Evolutionary conservation across 768 basidiomycete species (phyloP).

Genomic region (Leccinum boreale): DNA sequence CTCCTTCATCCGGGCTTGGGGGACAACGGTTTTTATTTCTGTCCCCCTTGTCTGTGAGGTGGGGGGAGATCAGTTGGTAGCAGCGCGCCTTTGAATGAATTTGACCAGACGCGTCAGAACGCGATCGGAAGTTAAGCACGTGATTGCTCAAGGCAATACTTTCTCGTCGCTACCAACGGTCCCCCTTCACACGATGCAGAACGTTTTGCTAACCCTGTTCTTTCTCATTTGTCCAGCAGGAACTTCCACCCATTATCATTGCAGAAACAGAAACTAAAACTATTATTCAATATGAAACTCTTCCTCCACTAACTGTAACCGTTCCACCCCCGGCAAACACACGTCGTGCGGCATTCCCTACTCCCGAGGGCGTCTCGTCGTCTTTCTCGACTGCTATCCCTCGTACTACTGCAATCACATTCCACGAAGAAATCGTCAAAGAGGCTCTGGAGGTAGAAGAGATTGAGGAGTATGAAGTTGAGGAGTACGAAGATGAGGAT

Average conservation of each 20-base stretch:
- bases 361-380: slow-evolving; percentile 60
- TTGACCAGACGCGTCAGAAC: slow-evolving; percentile 32
- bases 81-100: slow-evolving; percentile 19
- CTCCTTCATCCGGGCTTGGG: slow-evolving; percentile 92
- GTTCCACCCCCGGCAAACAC: slow-evolving; percentile 78
- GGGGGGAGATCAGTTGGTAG: slow-evolving; percentile 37
- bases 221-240: slow-evolving; percentile 31
- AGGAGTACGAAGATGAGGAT: slow-evolving; percentile 43
- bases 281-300: slow-evolving; percentile 48
- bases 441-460: slow-evolving; percentile 37
- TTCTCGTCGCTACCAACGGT: slow-evolving; percentile 36
- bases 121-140: slow-evolving; percentile 19
- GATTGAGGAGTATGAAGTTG: slow-evolving; percentile 34
- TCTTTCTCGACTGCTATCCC: slow-evolving; percentile 61
- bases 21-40: slow-evolving; percentile 66
- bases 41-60: slow-evolving; percentile 69
- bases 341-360: slow-evolving; percentile 68
- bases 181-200: slow-evolving; percentile 30
- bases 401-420: slow-evolving; percentile 70
- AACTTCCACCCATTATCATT: slow-evolving; percentile 38
- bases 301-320: slow-evolving; percentile 58
- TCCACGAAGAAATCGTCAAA: slow-evolving; percentile 51
- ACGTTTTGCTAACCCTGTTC: slow-evolving; percentile 33
- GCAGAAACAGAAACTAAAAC: slow-evolving; percentile 64
- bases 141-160: slow-evolving; percentile 37